A percentile compares a stretch with the other conserved stretches of the same genome.
Conservation (phyloP, 345 rosid genomes). For the Citrus reticulata region DNA sequence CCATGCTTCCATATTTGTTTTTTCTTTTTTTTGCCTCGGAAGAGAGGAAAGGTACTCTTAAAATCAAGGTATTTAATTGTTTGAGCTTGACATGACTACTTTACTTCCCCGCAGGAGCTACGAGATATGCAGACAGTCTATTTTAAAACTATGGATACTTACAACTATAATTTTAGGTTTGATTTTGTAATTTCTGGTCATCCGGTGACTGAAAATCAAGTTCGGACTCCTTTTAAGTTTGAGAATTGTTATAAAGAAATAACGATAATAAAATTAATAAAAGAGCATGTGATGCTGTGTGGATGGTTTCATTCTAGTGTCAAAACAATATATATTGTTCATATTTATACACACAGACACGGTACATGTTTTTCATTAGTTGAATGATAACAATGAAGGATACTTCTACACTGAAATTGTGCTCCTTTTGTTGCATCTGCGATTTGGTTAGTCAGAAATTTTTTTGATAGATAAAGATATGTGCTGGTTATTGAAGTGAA, state of each 20-base stretch:
- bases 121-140: not conserved
- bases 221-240: not conserved
- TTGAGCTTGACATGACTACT: not conserved
- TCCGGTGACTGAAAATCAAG: not conserved
- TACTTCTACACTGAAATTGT: not conserved
- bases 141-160: not conserved
- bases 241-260: not conserved
- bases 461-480: not conserved
- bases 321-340: not conserved
- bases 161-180: constrained; percentile 10
- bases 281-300: not conserved
- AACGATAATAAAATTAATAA: not conserved
- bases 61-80: not conserved
- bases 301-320: constrained; percentile 5
- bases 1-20: not conserved
- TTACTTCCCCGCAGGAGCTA: not conserved
- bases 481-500: not conserved
- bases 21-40: not conserved
- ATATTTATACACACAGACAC: not conserved
- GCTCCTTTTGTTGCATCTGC: not conserved
- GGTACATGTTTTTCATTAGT: constrained; percentile 7
- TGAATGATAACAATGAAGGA: not conserved
- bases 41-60: constrained; percentile 18
- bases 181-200: not conserved
- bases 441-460: not conserved